Base-by-base conservation (phyloP, 768 basidiomycete species). In the Lactifluus pinguis region DNA sequence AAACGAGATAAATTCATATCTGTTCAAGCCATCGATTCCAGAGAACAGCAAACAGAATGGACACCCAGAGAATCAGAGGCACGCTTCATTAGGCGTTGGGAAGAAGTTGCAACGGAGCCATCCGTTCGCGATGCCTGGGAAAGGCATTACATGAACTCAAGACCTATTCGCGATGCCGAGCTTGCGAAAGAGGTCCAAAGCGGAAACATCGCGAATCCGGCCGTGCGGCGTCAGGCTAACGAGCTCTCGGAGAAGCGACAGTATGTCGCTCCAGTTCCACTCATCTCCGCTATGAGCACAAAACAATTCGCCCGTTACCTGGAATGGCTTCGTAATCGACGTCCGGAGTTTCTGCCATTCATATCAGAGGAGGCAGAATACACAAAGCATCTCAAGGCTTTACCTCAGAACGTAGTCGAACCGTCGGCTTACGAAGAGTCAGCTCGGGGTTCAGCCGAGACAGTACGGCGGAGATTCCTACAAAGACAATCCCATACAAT, bases 21-120 rank as follows among this genome's bases (percentile, higher is more conserved):
- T 19, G 77, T 92, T 30, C 76, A 78, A 53, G 75, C 82, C 1
- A 82, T 87, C 70, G 91, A 93, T 69, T 82, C 86, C 34, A 81
- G 76, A 56, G 82, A 87, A 59, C 78, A 89, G 65, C 90, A 86
- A 70, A 85, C 87, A 25, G 86, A 88, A 64, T 93, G 91, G 89
- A 79, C 79, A 67, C 77, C 79, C 60, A 86, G 80, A 15, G 83
- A 87, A 66, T 73, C 71, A 45, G 81, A 88, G 69, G 83, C 83
- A n/a, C 75, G 82, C 49, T 87, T 86, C 71, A 77, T 91, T 59
- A 76, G 78, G 65, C 79, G 83, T 61, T 80, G 85, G 71, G 83
- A 85, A 67, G 86, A 89, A 69, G 76, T 87, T 56, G 79, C 79
- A 21, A 69, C 77, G 19, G 68, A 70, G 10, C 76, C 80, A 4